Conservation (phyloP, 208 protist species). For the Novymonas esmeraldas region DNA sequence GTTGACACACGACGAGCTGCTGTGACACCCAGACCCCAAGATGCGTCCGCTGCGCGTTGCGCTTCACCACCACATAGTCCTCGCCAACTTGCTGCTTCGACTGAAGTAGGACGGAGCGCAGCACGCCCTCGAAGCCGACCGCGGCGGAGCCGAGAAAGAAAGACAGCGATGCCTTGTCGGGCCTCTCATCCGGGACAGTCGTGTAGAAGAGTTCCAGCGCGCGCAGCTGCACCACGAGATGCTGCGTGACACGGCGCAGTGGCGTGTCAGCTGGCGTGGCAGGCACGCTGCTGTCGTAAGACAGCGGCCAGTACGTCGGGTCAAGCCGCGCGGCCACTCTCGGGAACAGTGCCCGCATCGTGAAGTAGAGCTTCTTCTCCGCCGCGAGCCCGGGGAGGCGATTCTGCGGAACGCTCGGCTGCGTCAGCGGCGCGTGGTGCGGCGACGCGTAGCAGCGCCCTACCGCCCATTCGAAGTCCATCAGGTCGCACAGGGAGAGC, state of each 20-base stretch:
- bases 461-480: slow-evolving; percentile 28
- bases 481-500: slow-evolving; percentile 6
- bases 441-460: slow-evolving; percentile 15
- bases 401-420: slow-evolving; percentile 13
- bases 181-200: slow-evolving; percentile 20
- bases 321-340: slow-evolving; percentile 10
- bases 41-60: slow-evolving; percentile 57
- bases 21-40: slow-evolving; percentile 39
- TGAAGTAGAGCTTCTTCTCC: slow-evolving; percentile 21
- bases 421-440: slow-evolving; percentile 6
- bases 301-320: slow-evolving; percentile 31
- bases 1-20: slow-evolving; percentile 48
- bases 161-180: slow-evolving; percentile 39
- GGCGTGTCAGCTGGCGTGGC: slow-evolving; percentile 16
- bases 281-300: slow-evolving; percentile 24
- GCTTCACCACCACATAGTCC: slow-evolving; percentile 57
- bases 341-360: slow-evolving; percentile 10
- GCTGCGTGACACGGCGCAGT: slow-evolving; percentile 18
- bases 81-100: slow-evolving; percentile 32
- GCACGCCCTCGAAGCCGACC: slow-evolving; percentile 45
- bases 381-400: slow-evolving; percentile 2
- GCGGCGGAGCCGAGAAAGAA: slow-evolving; percentile 46
- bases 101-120: slow-evolving; percentile 56
- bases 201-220: slow-evolving; percentile 25
- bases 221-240: slow-evolving; percentile 9